These are phyloP conservation scores for Botrytis deweyae DNA, from an alignment of 2,329 filamentous ascomycete genomes.

Conservation along the genomic window DNA sequence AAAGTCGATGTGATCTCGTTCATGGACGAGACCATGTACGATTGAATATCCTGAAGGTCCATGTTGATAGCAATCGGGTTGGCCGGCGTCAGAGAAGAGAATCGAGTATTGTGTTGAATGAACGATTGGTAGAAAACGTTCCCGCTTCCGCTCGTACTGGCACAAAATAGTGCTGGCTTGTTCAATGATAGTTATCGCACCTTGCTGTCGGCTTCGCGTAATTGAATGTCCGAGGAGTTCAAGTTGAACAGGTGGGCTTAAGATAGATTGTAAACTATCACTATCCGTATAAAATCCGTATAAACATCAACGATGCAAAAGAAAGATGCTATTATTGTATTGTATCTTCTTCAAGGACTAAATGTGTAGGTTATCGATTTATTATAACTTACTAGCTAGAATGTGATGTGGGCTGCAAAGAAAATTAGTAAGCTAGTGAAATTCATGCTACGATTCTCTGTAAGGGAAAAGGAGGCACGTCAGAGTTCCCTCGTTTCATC, in stretches of 20 bases:
- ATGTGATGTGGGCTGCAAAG: not conserved
- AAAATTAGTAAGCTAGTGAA: not conserved
- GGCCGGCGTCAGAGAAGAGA: not conserved
- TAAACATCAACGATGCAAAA: not conserved
- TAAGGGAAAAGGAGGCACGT: not conserved
- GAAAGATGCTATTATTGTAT: not conserved
- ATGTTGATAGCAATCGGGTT: conserved; percentile 42
- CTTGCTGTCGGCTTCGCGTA: conserved; percentile 18
- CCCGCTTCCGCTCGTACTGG: conserved; percentile 1
- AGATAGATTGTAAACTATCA: too few relatives aligned
- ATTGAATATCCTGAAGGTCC: conserved; percentile 63
- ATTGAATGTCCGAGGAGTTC: conserved; percentile 8
- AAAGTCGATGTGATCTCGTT: conserved; percentile 63
- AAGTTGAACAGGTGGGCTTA: not conserved
- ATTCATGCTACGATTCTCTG: not conserved
- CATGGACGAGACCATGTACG: conserved; percentile 52
- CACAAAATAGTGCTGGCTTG: conserved; percentile 2
- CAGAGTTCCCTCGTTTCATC: not conserved
- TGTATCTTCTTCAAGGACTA: not conserved
- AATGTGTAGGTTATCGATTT: not conserved
- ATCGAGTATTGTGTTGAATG: not conserved
- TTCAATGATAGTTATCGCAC: conserved; percentile 10
- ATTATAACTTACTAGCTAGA: not conserved
- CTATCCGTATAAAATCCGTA: not conserved
- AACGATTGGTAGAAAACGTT: not conserved